A percentile compares a stretch with the other conserved stretches of the same genome.
Evolutionary conservation across 441 rosid species (phyloP).

Genomic region (Syzygium malaccense): DNA sequence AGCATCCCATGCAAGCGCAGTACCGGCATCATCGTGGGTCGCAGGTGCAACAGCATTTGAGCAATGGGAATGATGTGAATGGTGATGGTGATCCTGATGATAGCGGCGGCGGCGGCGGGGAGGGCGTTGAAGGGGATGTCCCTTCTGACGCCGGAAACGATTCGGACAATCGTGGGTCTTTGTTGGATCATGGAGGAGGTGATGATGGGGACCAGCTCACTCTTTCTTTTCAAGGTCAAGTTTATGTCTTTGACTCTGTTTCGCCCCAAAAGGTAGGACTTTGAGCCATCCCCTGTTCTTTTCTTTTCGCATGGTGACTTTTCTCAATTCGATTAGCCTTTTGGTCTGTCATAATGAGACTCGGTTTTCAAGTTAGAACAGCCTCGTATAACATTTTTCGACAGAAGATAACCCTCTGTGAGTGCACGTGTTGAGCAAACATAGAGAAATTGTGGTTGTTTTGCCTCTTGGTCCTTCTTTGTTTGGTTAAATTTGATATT

Average conservation of each 20-base stretch:
- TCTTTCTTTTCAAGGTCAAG: constrained; percentile 29
- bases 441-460: background rate
- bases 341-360: background rate
- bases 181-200: constrained; percentile 5
- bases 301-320: background rate
- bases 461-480: background rate
- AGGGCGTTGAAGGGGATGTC: constrained; percentile 32
- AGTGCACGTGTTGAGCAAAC: background rate
- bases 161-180: constrained; percentile 28
- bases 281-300: background rate
- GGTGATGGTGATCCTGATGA: constrained; percentile 17
- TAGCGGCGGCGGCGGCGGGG: constrained; percentile 15
- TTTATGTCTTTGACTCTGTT: constrained; percentile 23
- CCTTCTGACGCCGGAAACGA: constrained; percentile 31
- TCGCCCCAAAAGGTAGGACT: constrained; percentile 23
- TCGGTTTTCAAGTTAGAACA: background rate
- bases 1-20: constrained; percentile 31
- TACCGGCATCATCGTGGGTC: constrained; percentile 28
- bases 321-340: background rate
- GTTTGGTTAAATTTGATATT: background rate
- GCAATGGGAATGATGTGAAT: constrained; percentile 29
- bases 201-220: constrained; percentile 19
- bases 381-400: background rate
- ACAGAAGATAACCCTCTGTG: background rate
- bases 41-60: constrained; percentile 27